Conservation (phyloP, 176 grass and related monocot species). For the Miscanthus lutarioriparius region DNA sequence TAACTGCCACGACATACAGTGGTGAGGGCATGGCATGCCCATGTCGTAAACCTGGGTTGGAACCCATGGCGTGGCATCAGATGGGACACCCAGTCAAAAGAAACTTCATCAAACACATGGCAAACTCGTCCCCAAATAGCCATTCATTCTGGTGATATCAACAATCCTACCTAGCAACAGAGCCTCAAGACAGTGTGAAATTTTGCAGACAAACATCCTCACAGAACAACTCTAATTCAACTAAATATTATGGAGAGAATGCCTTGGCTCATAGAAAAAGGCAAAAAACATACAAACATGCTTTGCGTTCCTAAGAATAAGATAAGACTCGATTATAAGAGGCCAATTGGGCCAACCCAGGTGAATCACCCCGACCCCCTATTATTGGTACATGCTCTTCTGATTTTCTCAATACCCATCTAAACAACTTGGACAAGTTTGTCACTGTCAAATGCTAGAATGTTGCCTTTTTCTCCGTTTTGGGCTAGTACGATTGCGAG, state of each 20-base stretch:
- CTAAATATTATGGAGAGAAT: not conserved
- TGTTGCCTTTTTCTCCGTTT: not conserved
- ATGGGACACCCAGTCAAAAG: not conserved
- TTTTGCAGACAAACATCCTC: not conserved
- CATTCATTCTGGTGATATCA: not conserved
- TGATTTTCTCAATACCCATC: not conserved
- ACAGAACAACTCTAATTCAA: not conserved
- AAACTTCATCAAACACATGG: not conserved
- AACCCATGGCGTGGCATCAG: not conserved
- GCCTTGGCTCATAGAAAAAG: not conserved
- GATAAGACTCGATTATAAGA: not conserved
- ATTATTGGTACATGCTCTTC: not conserved
- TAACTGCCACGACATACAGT: not conserved
- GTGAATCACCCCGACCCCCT: not conserved
- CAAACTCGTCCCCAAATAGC: not conserved
- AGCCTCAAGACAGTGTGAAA: too few species aligned
- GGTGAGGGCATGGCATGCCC: not conserved
- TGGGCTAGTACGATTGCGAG: not conserved
- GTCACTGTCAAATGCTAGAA: not conserved
- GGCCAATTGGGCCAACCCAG: not conserved
- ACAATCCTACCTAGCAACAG: not conserved
- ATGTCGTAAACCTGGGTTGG: not conserved
- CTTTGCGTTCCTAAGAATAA: not conserved
- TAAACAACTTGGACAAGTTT: not conserved
- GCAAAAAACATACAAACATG: not conserved